Evolutionary conservation across 73 alveolate species (phyloP).

Genomic region (Paramecium pentaurelia): DNA sequence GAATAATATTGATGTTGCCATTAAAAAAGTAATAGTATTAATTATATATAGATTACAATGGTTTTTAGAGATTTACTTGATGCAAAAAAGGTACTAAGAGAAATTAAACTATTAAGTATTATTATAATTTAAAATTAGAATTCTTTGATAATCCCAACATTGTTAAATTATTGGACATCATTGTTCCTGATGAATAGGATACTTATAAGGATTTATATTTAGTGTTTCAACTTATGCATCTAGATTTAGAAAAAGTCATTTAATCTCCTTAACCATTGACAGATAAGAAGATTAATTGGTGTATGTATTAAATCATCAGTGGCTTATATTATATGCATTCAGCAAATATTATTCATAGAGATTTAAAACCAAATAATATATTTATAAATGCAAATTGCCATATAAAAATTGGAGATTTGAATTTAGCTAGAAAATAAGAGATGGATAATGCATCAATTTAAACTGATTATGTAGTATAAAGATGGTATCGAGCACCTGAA

Average conservation of each 20-base stretch:
- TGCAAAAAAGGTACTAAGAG: slow-evolving; percentile 88
- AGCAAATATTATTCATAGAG: slow-evolving; percentile 64
- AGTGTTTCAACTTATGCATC: slow-evolving; percentile 82
- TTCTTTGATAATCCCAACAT: slow-evolving; percentile 86
- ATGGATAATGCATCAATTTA: slow-evolving; percentile 34
- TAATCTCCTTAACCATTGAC: slow-evolving; percentile 60
- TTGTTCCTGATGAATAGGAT: slow-evolving; percentile 83
- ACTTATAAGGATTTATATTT: slow-evolving; percentile 86
- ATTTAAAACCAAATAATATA: slow-evolving; percentile 57
- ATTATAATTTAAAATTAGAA: neutral
- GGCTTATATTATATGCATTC: slow-evolving; percentile 65
- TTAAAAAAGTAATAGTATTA: slow-evolving; percentile 70
- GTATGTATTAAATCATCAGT: slow-evolving; percentile 50
- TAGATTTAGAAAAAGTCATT: slow-evolving; percentile 85
- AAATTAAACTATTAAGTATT: slow-evolving; percentile 73
- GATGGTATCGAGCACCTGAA: slow-evolving; percentile 92
- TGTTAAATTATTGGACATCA: slow-evolving; percentile 70
- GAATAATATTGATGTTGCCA: slow-evolving; percentile 79
- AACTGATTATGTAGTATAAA: slow-evolving; percentile 80
- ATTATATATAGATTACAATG: slow-evolving; percentile 28
- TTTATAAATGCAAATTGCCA: slow-evolving; percentile 56
- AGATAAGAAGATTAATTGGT: slow-evolving; percentile 5
- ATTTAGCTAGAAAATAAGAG: slow-evolving; percentile 52
- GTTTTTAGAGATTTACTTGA: slow-evolving; percentile 81
- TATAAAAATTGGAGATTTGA: slow-evolving; percentile 57